Evolutionary conservation across 352 stramenopile genomes (phyloP), one percentile per base, ranked within the genome.

Genomic region (Pythium monospermum): DNA sequence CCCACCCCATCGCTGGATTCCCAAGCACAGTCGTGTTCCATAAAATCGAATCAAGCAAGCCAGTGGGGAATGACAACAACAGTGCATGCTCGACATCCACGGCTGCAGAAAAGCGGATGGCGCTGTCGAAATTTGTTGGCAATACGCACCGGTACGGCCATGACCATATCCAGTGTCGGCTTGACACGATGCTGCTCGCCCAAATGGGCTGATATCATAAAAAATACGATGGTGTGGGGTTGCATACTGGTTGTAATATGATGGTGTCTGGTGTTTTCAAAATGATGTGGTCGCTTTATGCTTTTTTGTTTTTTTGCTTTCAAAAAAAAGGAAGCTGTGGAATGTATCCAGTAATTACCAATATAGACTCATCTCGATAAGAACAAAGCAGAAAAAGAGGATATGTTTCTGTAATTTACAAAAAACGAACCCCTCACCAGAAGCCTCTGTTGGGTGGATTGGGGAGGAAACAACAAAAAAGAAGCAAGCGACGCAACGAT

Each of bases 201-300:
- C 35, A 48, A 21, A 28, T 27, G 6, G 16, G 27, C 1, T 3
- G 25, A 11, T 6, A 10, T 3, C 4, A 8, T 16, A 3, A 33
- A 8, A 15, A 15, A 8, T 8, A 8, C 8, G 31, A 15, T 15
- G 8, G 31, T 15, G 15, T 36, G 31, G 18, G 11, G 40, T 6
- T 13, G 10, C 2, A n/a, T 38, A 16, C 13, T n/a, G n/a, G n/a
- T n/a, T n/a, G n/a, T n/a, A n/a, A n/a, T n/a, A n/a, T n/a, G n/a
- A 25, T 41, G 30, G 22, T 2, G 12, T 31, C 41, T 26, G 21
- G 15, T 3, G 22, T 48, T 35, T 33, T 16, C 32, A 19, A 53
- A 53, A 53, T 16, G 48, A 56, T 56, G 48, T 48, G 48, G 46
- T 56, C 48, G 18, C 10, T 33, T 33, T 32, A 48, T 33, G 39